Conservation (phyloP, 805 yeast species). For the Metschnikowia matae region DNA sequence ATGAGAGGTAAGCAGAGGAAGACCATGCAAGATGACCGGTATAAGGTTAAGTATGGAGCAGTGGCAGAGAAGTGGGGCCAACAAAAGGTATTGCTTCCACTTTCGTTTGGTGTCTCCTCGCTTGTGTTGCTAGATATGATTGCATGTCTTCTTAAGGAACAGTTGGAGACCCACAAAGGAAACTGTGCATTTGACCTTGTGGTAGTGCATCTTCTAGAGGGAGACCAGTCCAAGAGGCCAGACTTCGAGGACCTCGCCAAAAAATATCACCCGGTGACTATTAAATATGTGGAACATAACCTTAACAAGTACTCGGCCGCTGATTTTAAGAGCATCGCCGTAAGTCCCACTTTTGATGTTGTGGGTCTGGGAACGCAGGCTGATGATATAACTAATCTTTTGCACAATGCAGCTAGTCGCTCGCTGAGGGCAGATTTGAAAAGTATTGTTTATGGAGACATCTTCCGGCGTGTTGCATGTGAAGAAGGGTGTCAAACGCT, state of each 20-base stretch:
- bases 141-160: constrained; percentile 58
- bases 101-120: constrained; percentile 68
- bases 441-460: constrained; percentile 42
- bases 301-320: constrained; percentile 38
- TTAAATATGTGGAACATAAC: constrained; percentile 39
- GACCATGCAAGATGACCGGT: constrained; percentile 67
- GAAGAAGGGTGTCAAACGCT: constrained; percentile 49
- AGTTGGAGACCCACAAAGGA: constrained; percentile 56
- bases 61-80: constrained; percentile 28
- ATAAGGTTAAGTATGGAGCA: constrained; percentile 61
- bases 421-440: constrained; percentile 65
- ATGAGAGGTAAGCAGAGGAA: constrained; percentile 77
- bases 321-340: constrained; percentile 17
- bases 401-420: constrained; percentile 43
- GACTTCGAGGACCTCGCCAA: constrained; percentile 17
- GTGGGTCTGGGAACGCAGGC: constrained; percentile 1
- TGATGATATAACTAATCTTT: constrained; percentile 23
- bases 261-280: constrained; percentile 19
- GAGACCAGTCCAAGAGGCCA: constrained; percentile 1
- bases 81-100: constrained; percentile 52
- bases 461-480: constrained; percentile 46
- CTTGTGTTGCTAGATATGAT: constrained; percentile 66
- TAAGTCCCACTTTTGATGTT: constrained; percentile 13
- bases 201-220: constrained; percentile 47
- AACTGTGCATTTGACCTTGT: constrained; percentile 62